These are phyloP conservation scores for Nitzschia inconspicua DNA, from an alignment of 108 stramenopile genomes.

Conservation along the genomic window DNA sequence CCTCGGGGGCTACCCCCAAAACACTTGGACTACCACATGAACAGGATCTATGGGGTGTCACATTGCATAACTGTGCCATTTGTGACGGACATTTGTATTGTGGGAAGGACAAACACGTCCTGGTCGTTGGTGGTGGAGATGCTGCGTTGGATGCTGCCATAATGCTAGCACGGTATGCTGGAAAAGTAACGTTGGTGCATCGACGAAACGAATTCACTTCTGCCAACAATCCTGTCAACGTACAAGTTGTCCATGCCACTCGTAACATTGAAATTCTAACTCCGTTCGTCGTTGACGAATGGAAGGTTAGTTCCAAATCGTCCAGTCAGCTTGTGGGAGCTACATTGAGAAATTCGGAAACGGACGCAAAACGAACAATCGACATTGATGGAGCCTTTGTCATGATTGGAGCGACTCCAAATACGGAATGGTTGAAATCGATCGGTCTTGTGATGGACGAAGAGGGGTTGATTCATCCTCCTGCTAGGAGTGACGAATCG, in stretches of 20 bases:
- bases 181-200: conserved; percentile 81
- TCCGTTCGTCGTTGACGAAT: conserved; percentile 29
- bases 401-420: conserved; percentile 89
- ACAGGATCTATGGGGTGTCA: conserved; percentile 66
- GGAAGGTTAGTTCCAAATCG: conserved; percentile 11
- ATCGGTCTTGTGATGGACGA: conserved; percentile 51
- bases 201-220: conserved; percentile 70
- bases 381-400: conserved; percentile 74
- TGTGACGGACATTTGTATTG: conserved; percentile 85
- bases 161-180: conserved; percentile 68
- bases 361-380: conserved; percentile 1
- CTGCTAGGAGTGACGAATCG: neutral
- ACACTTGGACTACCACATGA: conserved; percentile 75
- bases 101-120: conserved; percentile 49
- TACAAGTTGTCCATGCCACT: conserved; percentile 39
- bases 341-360: neutral
- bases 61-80: conserved; percentile 87
- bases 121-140: conserved; percentile 94
- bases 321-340: conserved; percentile 16
- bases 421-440: conserved; percentile 67
- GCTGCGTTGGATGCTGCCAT: conserved; percentile 89
- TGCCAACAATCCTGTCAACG: conserved; percentile 66
- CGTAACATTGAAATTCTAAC: conserved; percentile 35
- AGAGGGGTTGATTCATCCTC: conserved; percentile 59
- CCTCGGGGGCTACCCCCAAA: conserved; percentile 82